Evolutionary conservation across 140 eudicot genomes (phyloP).

Genomic region (Oenanthe javanica): DNA sequence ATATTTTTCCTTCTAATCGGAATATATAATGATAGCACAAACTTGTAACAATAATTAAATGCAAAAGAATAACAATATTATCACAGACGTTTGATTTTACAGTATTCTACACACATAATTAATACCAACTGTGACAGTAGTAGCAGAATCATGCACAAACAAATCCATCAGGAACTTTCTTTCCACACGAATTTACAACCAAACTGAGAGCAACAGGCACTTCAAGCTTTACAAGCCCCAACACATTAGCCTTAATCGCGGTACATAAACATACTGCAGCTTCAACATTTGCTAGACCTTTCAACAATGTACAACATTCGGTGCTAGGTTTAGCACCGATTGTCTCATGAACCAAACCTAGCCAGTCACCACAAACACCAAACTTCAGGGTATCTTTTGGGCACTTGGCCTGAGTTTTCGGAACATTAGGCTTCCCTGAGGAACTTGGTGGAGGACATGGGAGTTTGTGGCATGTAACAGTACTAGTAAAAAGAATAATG

Average conservation of each 20-base stretch:
- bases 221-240: constrained; percentile 46
- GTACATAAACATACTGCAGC: constrained; percentile 89
- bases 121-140: not conserved
- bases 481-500: constrained; percentile 30
- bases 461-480: constrained; percentile 36
- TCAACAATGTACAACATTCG: constrained; percentile 61
- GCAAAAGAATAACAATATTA: no score
- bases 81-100: no score
- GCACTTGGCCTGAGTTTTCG: constrained; percentile 40
- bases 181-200: constrained; percentile 77
- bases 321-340: constrained; percentile 70
- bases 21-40: no score
- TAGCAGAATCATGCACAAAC: constrained; percentile 33
- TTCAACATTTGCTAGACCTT: constrained; percentile 85
- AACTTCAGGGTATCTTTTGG: constrained; percentile 88
- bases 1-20: no score
- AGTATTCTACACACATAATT: not conserved
- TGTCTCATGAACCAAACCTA: constrained; percentile 73
- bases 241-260: constrained; percentile 75
- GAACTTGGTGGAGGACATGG: constrained; percentile 45
- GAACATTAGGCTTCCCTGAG: constrained; percentile 17
- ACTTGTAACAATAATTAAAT: no score
- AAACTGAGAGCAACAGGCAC: constrained; percentile 71
- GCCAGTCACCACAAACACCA: constrained; percentile 96
- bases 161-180: constrained; percentile 81